Percentiles rank a stretch among this genome's conserved stretches.
phyloP scores from a whole-genome alignment of 1,284 basidiomycete genomes.

The Leccinum subrobustum region DNA sequence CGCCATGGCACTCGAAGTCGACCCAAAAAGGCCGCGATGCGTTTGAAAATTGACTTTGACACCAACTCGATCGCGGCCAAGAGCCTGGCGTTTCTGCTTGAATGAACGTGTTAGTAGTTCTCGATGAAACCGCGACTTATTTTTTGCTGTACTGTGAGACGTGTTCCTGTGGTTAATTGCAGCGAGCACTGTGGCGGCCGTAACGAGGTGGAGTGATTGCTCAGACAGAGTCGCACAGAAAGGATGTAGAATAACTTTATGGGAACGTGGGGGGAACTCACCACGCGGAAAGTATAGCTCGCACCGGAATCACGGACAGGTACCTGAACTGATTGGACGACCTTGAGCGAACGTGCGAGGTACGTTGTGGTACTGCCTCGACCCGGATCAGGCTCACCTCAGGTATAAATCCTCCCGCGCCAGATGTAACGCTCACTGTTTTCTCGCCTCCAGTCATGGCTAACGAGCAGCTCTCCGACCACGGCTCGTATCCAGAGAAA shows the following conservation, averaged over 20 bases:
- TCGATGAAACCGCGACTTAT: neutral
- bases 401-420: constrained; percentile 11
- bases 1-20: constrained; percentile 31
- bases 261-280: neutral
- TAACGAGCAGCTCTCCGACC: constrained; percentile 29
- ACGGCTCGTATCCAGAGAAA: constrained; percentile 32
- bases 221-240: neutral
- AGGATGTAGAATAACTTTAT: neutral
- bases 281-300: neutral
- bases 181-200: neutral
- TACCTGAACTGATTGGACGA: neutral
- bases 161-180: neutral
- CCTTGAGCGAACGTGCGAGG: constrained; percentile 27
- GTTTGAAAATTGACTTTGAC: neutral
- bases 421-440: neutral
- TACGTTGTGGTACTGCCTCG: constrained; percentile 8
- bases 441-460: constrained; percentile 15
- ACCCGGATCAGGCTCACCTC: neutral
- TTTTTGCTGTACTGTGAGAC: neutral
- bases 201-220: too few relatives aligned
- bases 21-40: constrained; percentile 1
- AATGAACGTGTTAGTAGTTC: neutral
- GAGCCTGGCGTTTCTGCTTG: neutral
- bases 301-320: neutral
- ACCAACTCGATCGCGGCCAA: neutral